Base-by-base conservation (phyloP, 306 rosid species). In the Lablab purpureus region DNA sequence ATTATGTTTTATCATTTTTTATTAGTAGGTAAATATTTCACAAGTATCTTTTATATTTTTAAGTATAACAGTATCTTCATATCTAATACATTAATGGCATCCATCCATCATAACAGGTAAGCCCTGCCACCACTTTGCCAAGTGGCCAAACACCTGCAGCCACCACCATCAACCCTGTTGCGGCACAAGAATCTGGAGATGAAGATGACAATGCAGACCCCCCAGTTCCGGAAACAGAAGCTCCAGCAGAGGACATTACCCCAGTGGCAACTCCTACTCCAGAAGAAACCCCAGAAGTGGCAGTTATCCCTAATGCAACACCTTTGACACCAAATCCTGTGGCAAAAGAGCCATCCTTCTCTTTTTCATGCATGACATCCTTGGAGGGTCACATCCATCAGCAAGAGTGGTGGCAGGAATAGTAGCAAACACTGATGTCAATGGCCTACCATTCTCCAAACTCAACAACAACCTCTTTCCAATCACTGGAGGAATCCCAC, bases 361-460 rank as follows among this genome's bases (percentile, higher is more conserved):
- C 93, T 25, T 93, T 93, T 93, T 81, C 91, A 85, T 93, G 97
- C 98, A 91, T 72, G 97, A 93, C 85, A 80, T 93, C 2, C 72
- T 91, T 1, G 97, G 98, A 0, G 97, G 97, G 2, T 81, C 90
- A 18, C 88, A 84, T 12, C 94, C 98, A 25, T 89, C 98, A 2
- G 91, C 92, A 0, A 84, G 94, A 69, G 91, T 91, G 23, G 94
- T 89, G 27, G 93, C 98, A 6, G 98, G 98, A 23, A 87, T 93
- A 2, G 80, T 93, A 1, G 91, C 97, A 13, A 86, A 72, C 82
- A 87, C 88, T 14, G 89, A 86, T 17, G 78, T 81, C 41, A 87
- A 89, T 15, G 90, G 90, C 80, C 76, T 80, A 6, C 88, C 98
- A 3, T 93, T 93, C 83, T 85, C 98, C 5, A 87, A 88, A 63